Conservation (phyloP, 306 rosid species). For the Dryas octopetala region DNA sequence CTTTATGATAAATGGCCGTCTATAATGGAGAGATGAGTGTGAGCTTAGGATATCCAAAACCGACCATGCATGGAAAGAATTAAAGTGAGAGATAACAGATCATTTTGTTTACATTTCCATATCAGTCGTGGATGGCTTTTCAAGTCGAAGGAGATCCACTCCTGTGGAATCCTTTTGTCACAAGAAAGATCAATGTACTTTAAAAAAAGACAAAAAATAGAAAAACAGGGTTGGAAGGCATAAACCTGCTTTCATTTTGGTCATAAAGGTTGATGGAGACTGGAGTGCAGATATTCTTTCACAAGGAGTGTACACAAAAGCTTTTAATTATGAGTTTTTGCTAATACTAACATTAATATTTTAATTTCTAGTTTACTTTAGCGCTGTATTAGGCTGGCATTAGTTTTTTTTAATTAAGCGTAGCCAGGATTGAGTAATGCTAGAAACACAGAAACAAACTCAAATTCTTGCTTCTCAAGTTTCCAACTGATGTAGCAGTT, state of each 20-base stretch:
- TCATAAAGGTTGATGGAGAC: conserved; percentile 19
- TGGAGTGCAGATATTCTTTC: conserved; percentile 19
- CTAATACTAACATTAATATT: neutral
- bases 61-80: conserved; percentile 33
- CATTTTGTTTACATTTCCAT: conserved; percentile 17
- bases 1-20: conserved; percentile 34
- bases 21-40: conserved; percentile 4
- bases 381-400: neutral
- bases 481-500: too few species aligned
- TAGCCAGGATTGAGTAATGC: too few species aligned
- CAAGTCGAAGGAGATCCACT: conserved; percentile 43
- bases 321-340: neutral
- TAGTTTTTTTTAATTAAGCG: neutral
- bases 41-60: conserved; percentile 46
- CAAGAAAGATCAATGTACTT: conserved; percentile 26
- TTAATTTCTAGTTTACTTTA: neutral
- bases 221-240: conserved; percentile 20
- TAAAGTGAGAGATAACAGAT: conserved; percentile 7
- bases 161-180: conserved; percentile 41
- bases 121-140: conserved; percentile 37
- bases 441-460: too few species aligned
- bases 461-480: too few species aligned
- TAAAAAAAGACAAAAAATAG: neutral
- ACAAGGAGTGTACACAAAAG: neutral
- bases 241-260: conserved; percentile 10